phyloP scores from a whole-genome alignment of 306 rosid genomes.

The Acacia acuminata region DNA sequence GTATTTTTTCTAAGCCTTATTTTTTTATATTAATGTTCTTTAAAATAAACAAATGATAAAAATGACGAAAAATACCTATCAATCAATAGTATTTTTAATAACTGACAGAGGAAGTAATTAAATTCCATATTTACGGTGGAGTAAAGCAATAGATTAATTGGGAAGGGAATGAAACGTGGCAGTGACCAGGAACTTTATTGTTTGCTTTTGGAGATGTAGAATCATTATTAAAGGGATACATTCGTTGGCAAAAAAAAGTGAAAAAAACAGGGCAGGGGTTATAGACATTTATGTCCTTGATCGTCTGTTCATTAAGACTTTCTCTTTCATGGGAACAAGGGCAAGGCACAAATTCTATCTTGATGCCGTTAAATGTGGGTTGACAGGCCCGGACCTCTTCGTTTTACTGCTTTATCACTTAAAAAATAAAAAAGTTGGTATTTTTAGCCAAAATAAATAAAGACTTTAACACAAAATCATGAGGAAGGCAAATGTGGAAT shows the following conservation, averaged over 20 bases:
- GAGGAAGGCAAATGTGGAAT: no score
- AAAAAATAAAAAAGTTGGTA: neutral
- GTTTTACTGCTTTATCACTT: conserved; percentile 8
- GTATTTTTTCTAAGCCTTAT: no score
- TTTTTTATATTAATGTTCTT: no score
- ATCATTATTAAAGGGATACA: neutral
- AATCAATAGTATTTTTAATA: no score
- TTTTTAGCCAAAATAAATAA: neutral
- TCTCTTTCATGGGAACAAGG: conserved; percentile 12
- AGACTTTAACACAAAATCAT: neutral
- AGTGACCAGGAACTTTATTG: neutral
- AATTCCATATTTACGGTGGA: neutral
- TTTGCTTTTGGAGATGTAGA: neutral
- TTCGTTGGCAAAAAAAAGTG: neutral
- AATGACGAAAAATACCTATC: no score
- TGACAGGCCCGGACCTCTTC: neutral
- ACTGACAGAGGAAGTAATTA: neutral
- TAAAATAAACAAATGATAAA: no score
- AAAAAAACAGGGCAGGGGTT: neutral
- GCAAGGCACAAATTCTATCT: conserved; percentile 53
- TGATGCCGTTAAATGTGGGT: conserved; percentile 32
- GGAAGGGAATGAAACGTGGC: conserved; percentile 44
- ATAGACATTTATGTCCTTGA: neutral
- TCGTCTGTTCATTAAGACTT: neutral
- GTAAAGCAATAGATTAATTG: neutral